These are phyloP conservation scores for Punica granatum DNA, from an alignment of 345 rosid species.

Conservation along the genomic window DNA sequence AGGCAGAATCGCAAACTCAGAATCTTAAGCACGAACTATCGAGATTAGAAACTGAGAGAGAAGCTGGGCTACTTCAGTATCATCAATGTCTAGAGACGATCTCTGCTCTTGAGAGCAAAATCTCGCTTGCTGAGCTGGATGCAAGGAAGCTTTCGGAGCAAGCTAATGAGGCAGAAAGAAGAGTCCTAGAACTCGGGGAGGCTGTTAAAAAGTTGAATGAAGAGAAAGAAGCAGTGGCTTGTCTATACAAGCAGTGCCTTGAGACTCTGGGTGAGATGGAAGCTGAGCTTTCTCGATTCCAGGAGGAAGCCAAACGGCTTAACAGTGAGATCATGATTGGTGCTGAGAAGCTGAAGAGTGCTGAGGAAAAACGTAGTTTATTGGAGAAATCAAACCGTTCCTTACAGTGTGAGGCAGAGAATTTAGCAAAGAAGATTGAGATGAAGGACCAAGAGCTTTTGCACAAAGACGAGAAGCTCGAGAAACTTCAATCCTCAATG, in stretches of 20 bases:
- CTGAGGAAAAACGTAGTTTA: slow-evolving; percentile 43
- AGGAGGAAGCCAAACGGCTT: slow-evolving; percentile 48
- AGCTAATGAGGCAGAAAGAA: slow-evolving; percentile 51
- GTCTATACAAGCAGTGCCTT: slow-evolving; percentile 54
- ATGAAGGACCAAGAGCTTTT: slow-evolving; percentile 61
- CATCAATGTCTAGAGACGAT: slow-evolving; percentile 55
- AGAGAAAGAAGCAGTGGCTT: slow-evolving; percentile 50
- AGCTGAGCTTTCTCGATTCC: slow-evolving; percentile 43
- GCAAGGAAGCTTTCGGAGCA: slow-evolving; percentile 36
- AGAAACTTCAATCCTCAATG: slow-evolving; percentile 40
- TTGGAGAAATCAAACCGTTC: slow-evolving; percentile 59
- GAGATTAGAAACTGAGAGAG: slow-evolving; percentile 57
- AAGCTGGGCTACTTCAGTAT: slow-evolving; percentile 50
- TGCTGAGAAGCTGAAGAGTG: slow-evolving; percentile 45
- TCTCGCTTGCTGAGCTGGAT: slow-evolving; percentile 52
- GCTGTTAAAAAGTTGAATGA: slow-evolving; percentile 47
- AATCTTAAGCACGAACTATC: slow-evolving; percentile 49
- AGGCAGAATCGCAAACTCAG: slow-evolving; percentile 57
- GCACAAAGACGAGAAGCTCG: slow-evolving; percentile 59
- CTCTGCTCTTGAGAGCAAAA: slow-evolving; percentile 50
- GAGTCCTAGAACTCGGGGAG: slow-evolving; percentile 46
- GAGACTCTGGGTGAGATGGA: slow-evolving; percentile 58
- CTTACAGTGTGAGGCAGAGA: slow-evolving; percentile 61
- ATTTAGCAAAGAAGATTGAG: slow-evolving; percentile 45
- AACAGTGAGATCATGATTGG: slow-evolving; percentile 49